Conservation (phyloP, 495 filamentous ascomycete genomes). For the Glutinoglossum americanum region DNA sequence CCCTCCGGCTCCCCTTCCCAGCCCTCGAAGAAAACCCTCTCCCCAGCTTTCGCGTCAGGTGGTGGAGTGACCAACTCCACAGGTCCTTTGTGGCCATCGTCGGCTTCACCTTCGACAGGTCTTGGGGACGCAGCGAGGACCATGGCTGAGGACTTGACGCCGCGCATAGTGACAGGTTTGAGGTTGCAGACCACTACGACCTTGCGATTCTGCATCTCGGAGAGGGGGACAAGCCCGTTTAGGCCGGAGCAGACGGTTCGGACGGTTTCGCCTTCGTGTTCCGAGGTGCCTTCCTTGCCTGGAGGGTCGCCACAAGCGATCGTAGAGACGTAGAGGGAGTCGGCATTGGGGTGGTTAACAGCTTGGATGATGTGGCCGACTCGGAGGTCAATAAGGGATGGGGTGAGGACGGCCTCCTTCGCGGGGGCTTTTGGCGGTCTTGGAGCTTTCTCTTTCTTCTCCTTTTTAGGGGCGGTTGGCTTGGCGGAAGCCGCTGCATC, state of each 20-base stretch:
- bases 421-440: slow-evolving; percentile 35
- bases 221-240: slow-evolving; percentile 77
- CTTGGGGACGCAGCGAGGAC: slow-evolving; percentile 82
- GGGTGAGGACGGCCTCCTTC: slow-evolving; percentile 45
- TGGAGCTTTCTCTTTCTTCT: slow-evolving; percentile 51
- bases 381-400: slow-evolving; percentile 74
- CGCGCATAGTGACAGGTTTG: slow-evolving; percentile 97
- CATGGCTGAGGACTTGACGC: slow-evolving; percentile 90
- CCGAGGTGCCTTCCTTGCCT: slow-evolving; percentile 67
- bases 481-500: slow-evolving; percentile 18
- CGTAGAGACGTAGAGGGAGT: slow-evolving; percentile 89
- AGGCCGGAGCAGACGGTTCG: slow-evolving; percentile 93
- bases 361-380: slow-evolving; percentile 95
- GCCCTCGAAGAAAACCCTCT: slow-evolving; percentile 80
- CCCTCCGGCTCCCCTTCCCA: slow-evolving; percentile 84
- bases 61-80: slow-evolving; percentile 87
- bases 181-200: slow-evolving; percentile 90
- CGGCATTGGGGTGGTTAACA: slow-evolving; percentile 85
- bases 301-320: slow-evolving; percentile 82
- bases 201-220: slow-evolving; percentile 90
- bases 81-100: slow-evolving; percentile 66
- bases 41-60: slow-evolving; percentile 48
- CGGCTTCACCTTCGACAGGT: slow-evolving; percentile 47
- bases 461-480: slow-evolving; percentile 41
- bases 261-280: slow-evolving; percentile 69